These are phyloP conservation scores for Neonectria coccinea DNA, from an alignment of 2,329 filamentous ascomycete genomes.

Conservation along the genomic window DNA sequence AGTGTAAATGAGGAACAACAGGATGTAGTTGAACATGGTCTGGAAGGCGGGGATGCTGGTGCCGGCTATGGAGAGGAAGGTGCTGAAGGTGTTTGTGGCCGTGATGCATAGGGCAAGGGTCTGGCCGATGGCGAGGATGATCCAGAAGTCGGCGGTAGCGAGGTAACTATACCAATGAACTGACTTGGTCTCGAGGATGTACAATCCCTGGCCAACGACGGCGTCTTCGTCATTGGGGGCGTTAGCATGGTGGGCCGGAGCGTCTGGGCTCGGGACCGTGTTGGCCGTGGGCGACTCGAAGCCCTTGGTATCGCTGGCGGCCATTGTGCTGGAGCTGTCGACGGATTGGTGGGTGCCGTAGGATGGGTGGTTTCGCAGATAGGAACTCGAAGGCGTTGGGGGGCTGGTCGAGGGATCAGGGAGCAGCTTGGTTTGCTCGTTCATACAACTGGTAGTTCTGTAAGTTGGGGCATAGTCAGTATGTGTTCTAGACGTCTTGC, in stretches of 20 bases:
- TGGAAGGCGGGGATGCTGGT: slow-evolving; percentile 95
- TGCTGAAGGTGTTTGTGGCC: slow-evolving; percentile 89
- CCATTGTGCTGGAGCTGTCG: slow-evolving; percentile 4
- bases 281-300: slow-evolving; percentile 34
- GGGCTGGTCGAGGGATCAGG: slow-evolving; percentile 7
- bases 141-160: slow-evolving; percentile 87
- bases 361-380: slow-evolving; percentile 15
- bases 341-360: slow-evolving; percentile 17
- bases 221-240: slow-evolving; percentile 43
- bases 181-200: slow-evolving; percentile 65
- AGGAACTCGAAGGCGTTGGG: slow-evolving; percentile 16
- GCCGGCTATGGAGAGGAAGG: slow-evolving; percentile 72
- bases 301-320: slow-evolving; percentile 42
- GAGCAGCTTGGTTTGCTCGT: slow-evolving; percentile 33
- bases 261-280: slow-evolving; percentile 21
- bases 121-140: slow-evolving; percentile 84
- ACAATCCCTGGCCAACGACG: slow-evolving; percentile 63
- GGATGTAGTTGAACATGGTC: slow-evolving; percentile 92
- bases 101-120: slow-evolving; percentile 90
- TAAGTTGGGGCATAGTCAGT: slow-evolving; percentile 10
- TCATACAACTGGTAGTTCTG: slow-evolving; percentile 21
- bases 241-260: slow-evolving; percentile 19
- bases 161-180: slow-evolving; percentile 79
- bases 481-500: slow-evolving; percentile 2
- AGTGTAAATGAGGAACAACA: slow-evolving; percentile 86